Evolutionary conservation across 306 rosid species (phyloP).

Genomic region (Begonia fuchsioides): DNA sequence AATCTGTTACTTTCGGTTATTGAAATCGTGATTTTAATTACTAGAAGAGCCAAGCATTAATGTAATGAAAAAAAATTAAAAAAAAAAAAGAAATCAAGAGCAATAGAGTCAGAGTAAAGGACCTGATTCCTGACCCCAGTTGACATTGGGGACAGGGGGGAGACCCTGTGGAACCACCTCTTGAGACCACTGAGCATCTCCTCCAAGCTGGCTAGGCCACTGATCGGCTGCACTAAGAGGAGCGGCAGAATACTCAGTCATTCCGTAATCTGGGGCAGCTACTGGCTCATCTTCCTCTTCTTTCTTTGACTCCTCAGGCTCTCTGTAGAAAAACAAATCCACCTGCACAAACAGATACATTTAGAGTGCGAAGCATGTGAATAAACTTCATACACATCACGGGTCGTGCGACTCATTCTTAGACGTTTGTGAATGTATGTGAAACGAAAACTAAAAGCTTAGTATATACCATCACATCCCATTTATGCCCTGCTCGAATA

Average conservation of each 20-base stretch:
- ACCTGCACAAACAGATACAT: constrained; percentile 29
- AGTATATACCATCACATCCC: constrained; percentile 71
- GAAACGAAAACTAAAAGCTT: neutral
- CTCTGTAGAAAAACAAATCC: constrained; percentile 70
- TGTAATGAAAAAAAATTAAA: no score
- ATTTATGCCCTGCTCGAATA: constrained; percentile 46
- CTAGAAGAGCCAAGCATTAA: no score
- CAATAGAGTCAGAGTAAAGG: neutral
- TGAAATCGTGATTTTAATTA: no score
- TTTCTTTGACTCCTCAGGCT: constrained; percentile 61
- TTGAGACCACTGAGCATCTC: constrained; percentile 16
- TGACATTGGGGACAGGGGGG: constrained; percentile 9
- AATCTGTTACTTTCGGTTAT: no score
- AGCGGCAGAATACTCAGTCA: constrained; percentile 24
- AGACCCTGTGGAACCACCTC: constrained; percentile 2
- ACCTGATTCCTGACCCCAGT: constrained; percentile 19
- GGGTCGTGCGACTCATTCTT: neutral
- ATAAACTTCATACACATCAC: no score
- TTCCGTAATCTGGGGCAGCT: constrained; percentile 26
- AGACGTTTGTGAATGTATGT: neutral
- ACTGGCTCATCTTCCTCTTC: constrained; percentile 50
- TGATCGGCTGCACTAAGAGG: constrained; percentile 11
- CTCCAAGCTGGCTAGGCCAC: constrained; percentile 19
- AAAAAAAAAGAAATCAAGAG: no score
- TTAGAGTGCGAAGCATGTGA: no score